Evolutionary conservation across 768 basidiomycete genomes (phyloP).

Genomic region (Coprinopsis sp.): DNA sequence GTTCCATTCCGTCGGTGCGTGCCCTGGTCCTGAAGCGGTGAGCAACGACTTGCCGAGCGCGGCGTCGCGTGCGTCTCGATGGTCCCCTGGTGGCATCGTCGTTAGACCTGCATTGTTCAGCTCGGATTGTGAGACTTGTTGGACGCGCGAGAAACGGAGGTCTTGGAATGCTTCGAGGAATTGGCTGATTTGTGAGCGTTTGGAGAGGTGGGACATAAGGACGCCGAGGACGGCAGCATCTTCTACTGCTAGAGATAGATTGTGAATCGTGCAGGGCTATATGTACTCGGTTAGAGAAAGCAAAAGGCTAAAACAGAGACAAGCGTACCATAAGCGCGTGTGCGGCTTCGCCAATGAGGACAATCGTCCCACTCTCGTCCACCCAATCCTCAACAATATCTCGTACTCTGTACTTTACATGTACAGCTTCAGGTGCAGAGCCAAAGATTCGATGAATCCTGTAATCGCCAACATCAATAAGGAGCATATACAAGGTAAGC

Average conservation of each 20-base stretch:
- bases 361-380: conserved; percentile 37
- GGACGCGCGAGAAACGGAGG: conserved; percentile 41
- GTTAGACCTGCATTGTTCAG: conserved; percentile 37
- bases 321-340: conserved; percentile 47
- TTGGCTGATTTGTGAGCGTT: conserved; percentile 39
- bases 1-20: conserved; percentile 28
- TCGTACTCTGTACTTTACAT: conserved; percentile 31
- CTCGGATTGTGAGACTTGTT: conserved; percentile 39
- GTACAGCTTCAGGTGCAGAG: conserved; percentile 28
- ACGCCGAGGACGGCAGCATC: conserved; percentile 53
- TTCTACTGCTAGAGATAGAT: conserved; percentile 44
- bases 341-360: conserved; percentile 53
- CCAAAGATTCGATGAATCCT: conserved; percentile 34
- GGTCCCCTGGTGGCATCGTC: conserved; percentile 38
- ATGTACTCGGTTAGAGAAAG: conserved; percentile 3
- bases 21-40: background rate
- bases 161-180: conserved; percentile 50
- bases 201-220: conserved; percentile 45
- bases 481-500: background rate
- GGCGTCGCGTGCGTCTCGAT: conserved; percentile 38
- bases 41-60: conserved; percentile 26
- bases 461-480: background rate
- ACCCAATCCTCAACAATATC: conserved; percentile 46
- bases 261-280: conserved; percentile 47
- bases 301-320: conserved; percentile 1